Evolutionary conservation across 768 basidiomycete species (phyloP).

Genomic region (Pleurotus tuoliensis): DNA sequence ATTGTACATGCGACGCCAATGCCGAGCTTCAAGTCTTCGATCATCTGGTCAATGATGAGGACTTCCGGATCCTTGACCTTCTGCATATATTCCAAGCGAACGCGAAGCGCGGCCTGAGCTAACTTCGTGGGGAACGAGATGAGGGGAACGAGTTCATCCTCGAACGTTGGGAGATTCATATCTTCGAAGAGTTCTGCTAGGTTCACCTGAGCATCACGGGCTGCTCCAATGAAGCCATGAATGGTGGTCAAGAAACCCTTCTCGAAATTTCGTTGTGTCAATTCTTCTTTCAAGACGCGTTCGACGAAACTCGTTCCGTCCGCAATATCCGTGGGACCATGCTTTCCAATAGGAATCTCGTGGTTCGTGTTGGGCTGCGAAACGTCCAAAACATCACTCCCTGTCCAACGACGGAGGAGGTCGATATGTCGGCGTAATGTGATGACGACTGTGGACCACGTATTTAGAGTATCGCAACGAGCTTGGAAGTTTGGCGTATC

Average conservation of each 20-base stretch:
- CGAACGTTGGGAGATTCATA: slow-evolving; percentile 91
- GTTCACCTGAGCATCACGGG: slow-evolving; percentile 83
- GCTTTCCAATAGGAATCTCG: slow-evolving; percentile 43
- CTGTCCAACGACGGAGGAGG: slow-evolving; percentile 89
- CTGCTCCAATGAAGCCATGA: slow-evolving; percentile 78
- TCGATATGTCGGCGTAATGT: slow-evolving; percentile 81
- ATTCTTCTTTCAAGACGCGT: slow-evolving; percentile 91
- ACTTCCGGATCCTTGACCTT: slow-evolving; percentile 86
- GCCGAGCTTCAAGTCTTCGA: slow-evolving; percentile 86
- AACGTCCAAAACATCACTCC: slow-evolving; percentile 86
- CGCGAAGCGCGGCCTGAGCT: slow-evolving; percentile 85
- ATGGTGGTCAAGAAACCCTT: slow-evolving; percentile 86
- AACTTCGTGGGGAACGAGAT: slow-evolving; percentile 97
- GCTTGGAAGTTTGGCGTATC: slow-evolving; percentile 63
- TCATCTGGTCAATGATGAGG: slow-evolving; percentile 91
- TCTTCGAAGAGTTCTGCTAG: slow-evolving; percentile 71
- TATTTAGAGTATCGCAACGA: slow-evolving; percentile 85
- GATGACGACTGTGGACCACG: slow-evolving; percentile 86
- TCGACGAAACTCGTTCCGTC: slow-evolving; percentile 90
- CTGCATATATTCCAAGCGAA: slow-evolving; percentile 85
- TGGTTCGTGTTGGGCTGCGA: slow-evolving; percentile 70
- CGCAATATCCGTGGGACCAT: slow-evolving; percentile 40
- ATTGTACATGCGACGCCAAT: slow-evolving; percentile 93
- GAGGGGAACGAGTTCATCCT: slow-evolving; percentile 82
- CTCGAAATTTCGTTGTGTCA: slow-evolving; percentile 92